Percentiles rank a stretch among this genome's conserved stretches.
Conservation (phyloP, 495 filamentous ascomycete genomes). For the Neurospora intermedia region DNA sequence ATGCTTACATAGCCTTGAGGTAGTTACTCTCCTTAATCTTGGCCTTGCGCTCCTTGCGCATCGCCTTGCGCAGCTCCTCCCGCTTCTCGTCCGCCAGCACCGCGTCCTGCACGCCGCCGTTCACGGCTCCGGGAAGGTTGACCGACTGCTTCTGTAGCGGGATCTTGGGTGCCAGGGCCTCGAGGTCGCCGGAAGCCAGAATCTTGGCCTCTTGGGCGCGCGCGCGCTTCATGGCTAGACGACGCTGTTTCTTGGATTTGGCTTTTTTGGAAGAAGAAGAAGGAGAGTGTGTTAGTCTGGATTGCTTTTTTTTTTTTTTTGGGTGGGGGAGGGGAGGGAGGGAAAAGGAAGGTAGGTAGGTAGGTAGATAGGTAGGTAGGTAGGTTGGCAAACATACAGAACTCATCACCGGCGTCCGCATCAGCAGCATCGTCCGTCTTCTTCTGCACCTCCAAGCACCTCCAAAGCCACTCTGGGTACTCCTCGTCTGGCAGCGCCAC, state of each 20-base stretch:
- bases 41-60: slow-evolving; percentile 62
- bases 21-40: slow-evolving; percentile 91
- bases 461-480: slow-evolving; percentile 91
- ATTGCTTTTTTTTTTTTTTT: neutral
- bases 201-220: slow-evolving; percentile 53
- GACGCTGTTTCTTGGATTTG: slow-evolving; percentile 69
- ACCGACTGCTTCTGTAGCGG: slow-evolving; percentile 75
- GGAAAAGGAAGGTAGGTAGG: neutral
- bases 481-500: slow-evolving; percentile 71
- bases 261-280: slow-evolving; percentile 34
- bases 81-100: slow-evolving; percentile 46
- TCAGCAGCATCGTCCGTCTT: slow-evolving; percentile 26
- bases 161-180: slow-evolving; percentile 56
- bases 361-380: neutral
- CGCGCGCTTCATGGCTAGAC: slow-evolving; percentile 53
- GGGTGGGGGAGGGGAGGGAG: neutral
- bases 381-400: slow-evolving; percentile 48
- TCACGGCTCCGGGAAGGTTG: slow-evolving; percentile 60
- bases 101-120: slow-evolving; percentile 47
- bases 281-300: neutral
- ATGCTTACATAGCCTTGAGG: slow-evolving; percentile 60
- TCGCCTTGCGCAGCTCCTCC: slow-evolving; percentile 54
- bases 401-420: slow-evolving; percentile 48
- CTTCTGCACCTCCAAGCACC: slow-evolving; percentile 49
- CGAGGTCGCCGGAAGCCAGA: slow-evolving; percentile 52